These are phyloP conservation scores for Amanita rubescens DNA, from an alignment of 768 basidiomycete species.

Conservation along the genomic window DNA sequence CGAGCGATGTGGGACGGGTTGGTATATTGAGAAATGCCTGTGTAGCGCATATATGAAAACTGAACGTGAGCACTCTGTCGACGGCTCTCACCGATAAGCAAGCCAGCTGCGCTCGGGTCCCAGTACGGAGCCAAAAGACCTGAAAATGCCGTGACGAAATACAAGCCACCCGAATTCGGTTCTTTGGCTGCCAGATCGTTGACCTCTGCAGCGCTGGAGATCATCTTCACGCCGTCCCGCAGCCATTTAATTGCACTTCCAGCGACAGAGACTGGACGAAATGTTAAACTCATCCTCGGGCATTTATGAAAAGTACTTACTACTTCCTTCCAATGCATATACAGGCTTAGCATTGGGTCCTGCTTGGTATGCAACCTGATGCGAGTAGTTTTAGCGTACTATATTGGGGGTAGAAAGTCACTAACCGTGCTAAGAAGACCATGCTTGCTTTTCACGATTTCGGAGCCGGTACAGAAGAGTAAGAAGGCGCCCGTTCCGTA, in stretches of 20 bases:
- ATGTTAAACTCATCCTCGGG: neutral
- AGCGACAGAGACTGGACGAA: constrained; percentile 72
- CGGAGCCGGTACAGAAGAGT: constrained; percentile 86
- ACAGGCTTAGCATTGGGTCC: constrained; percentile 71
- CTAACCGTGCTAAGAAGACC: constrained; percentile 84
- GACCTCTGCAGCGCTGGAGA: constrained; percentile 73
- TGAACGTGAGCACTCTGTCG: neutral
- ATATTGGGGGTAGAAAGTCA: neutral
- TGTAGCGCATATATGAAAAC: neutral
- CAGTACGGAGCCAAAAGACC: constrained; percentile 96
- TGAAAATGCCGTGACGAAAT: constrained; percentile 95
- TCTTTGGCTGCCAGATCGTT: constrained; percentile 78
- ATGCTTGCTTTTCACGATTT: constrained; percentile 79
- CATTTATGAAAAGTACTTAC: constrained; percentile 36
- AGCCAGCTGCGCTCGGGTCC: constrained; percentile 87
- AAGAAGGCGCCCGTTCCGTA: constrained; percentile 98
- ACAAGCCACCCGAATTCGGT: constrained; percentile 78
- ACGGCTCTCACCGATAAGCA: constrained; percentile 58
- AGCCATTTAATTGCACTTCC: constrained; percentile 97
- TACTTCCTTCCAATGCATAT: constrained; percentile 93
- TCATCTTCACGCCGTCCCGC: constrained; percentile 83
- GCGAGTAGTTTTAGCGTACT: constrained; percentile 6
- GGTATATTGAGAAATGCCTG: constrained; percentile 80
- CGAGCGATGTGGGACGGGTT: constrained; percentile 90
- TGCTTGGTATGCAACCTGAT: constrained; percentile 83